Conservation (phyloP, 768 basidiomycete genomes). For the Boletus edulis region DNA sequence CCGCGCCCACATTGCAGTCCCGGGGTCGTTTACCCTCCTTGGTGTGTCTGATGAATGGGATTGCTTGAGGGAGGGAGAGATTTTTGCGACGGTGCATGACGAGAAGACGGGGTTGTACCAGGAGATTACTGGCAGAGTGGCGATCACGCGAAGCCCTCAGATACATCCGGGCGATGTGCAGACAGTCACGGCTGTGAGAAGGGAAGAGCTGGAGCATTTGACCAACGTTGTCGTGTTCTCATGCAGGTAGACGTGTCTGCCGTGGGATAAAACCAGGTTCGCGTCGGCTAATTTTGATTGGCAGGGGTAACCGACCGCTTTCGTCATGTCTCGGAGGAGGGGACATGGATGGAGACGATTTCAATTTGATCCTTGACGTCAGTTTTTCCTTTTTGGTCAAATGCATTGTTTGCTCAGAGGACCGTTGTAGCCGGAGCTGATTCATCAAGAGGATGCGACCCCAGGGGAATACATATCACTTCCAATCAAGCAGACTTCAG, state of each 20-base stretch:
- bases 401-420: conserved; percentile 8
- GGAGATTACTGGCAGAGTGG: conserved; percentile 36
- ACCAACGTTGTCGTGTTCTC: conserved; percentile 51
- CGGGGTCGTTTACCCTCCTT: conserved; percentile 47
- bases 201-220: conserved; percentile 37
- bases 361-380: conserved; percentile 46
- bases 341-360: conserved; percentile 53
- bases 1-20: conserved; percentile 48
- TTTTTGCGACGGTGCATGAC: conserved; percentile 43
- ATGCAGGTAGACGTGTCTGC: conserved; percentile 33
- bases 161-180: conserved; percentile 52
- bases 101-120: conserved; percentile 26
- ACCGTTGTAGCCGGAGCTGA: conserved; percentile 27
- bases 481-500: conserved; percentile 30
- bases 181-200: conserved; percentile 41
- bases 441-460: conserved; percentile 16
- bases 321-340: conserved; percentile 52
- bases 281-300: conserved; percentile 5
- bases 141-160: conserved; percentile 51
- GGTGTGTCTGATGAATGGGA: conserved; percentile 53
- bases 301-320: conserved; percentile 42
- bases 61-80: conserved; percentile 44
- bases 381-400: conserved; percentile 8
- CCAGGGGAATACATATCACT: conserved; percentile 43
- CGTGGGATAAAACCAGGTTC: background rate